A percentile compares a stretch with the other conserved stretches of the same genome.
These are phyloP conservation scores for Rhodomyrtus tomentosa DNA, from an alignment of 345 rosid species.

Conservation along the genomic window DNA sequence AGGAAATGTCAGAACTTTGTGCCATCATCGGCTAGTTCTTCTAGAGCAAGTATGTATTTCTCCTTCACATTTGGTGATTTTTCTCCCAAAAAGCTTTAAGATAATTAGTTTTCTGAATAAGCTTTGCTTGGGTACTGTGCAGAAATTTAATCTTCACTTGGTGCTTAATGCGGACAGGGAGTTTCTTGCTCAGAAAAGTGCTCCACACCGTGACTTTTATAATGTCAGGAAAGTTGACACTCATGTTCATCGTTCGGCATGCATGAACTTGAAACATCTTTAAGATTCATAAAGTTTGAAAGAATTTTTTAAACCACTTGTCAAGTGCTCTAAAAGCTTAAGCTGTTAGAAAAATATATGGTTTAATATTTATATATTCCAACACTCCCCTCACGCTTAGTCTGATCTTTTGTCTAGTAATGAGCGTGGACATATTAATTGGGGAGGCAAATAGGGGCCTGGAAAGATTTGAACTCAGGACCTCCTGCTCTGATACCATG, in stretches of 20 bases:
- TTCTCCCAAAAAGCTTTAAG: background rate
- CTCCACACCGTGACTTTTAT: conserved; percentile 98
- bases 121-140: conserved; percentile 5
- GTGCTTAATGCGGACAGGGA: conserved; percentile 98
- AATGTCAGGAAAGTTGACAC: conserved; percentile 99
- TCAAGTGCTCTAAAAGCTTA: too few species aligned
- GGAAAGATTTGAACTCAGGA: too few species aligned
- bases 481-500: too few species aligned
- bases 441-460: too few species aligned
- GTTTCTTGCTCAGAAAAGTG: conserved; percentile 97
- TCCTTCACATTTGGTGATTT: background rate
- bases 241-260: conserved; percentile 97
- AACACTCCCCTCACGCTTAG: too few species aligned
- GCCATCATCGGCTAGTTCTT: conserved; percentile 86
- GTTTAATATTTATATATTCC: too few species aligned
- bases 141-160: conserved; percentile 98
- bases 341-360: too few species aligned
- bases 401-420: too few species aligned
- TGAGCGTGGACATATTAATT: too few species aligned
- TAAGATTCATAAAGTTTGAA: conserved; percentile 98
- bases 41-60: conserved; percentile 66
- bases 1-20: conserved; percentile 90
- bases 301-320: too few species aligned
- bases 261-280: conserved; percentile 99
- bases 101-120: background rate